phyloP scores from a whole-genome alignment of 2,329 filamentous ascomycete species.

The Penicillium vulpinum region DNA sequence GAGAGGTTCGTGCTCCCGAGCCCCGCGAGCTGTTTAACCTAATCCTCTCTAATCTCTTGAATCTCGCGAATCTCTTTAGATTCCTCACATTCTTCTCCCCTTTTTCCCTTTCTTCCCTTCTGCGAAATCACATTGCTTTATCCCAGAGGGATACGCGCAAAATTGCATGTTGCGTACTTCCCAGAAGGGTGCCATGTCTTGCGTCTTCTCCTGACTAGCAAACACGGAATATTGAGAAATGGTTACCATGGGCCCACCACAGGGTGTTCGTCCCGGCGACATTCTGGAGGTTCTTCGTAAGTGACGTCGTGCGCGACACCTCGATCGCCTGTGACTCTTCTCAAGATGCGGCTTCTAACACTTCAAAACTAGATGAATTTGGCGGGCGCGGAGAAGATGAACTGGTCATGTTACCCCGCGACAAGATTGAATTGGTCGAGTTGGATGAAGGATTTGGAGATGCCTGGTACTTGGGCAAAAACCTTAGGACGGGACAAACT shows the following conservation, averaged over 20 bases:
- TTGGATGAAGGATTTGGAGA: slow-evolving; percentile 67
- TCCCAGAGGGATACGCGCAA: slow-evolving; percentile 3
- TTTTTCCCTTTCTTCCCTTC: slow-evolving; percentile 14
- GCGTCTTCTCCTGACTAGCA: slow-evolving; percentile 17
- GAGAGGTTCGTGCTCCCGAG: slow-evolving; percentile 19
- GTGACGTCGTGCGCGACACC: slow-evolving; percentile 26
- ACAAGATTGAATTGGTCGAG: slow-evolving; percentile 64
- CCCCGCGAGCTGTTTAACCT: slow-evolving; percentile 22
- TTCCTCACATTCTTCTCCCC: slow-evolving; percentile 19
- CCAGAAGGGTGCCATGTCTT: slow-evolving; percentile 34
- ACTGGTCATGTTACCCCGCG: slow-evolving; percentile 77
- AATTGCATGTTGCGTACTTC: slow-evolving; percentile 1
- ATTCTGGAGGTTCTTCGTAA: slow-evolving; percentile 48
- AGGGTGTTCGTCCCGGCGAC: slow-evolving; percentile 43
- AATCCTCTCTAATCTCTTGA: slow-evolving; percentile 10
- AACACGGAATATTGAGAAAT: slow-evolving; percentile 10
- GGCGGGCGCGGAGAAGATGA: slow-evolving; percentile 88
- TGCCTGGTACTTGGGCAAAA: slow-evolving; percentile 63
- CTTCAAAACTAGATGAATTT: slow-evolving; percentile 75
- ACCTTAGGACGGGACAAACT: slow-evolving; percentile 42
- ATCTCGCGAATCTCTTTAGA: slow-evolving; percentile 17
- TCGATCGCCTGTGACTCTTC: background rate
- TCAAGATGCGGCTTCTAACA: slow-evolving; percentile 9
- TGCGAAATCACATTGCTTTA: slow-evolving; percentile 14
- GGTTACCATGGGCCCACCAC: slow-evolving; percentile 30